phyloP scores from a whole-genome alignment of 2,329 filamentous ascomycete genomes.

The Aspergillus quadricinctus region DNA sequence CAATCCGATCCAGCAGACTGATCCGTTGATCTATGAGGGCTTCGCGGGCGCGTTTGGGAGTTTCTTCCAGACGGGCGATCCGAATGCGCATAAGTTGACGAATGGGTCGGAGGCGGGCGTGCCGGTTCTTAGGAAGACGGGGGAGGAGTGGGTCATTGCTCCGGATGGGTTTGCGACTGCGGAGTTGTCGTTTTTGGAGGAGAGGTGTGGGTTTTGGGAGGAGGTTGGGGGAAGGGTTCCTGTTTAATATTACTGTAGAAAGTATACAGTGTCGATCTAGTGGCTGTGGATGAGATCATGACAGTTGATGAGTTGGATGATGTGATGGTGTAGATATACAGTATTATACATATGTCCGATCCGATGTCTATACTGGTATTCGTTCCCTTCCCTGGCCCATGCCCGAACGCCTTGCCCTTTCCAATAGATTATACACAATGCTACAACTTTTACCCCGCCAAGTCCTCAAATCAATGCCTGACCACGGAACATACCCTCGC shows the following conservation, averaged over 20 bases:
- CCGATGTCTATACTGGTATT: conserved; percentile 1
- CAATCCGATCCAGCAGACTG: conserved; percentile 48
- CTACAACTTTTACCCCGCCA: conserved; percentile 5
- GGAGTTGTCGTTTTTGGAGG: conserved; percentile 36
- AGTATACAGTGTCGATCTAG: neutral
- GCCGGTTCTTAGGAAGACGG: conserved; percentile 38
- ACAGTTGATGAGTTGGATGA: neutral
- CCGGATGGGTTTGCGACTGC: conserved; percentile 43
- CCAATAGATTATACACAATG: conserved; percentile 10
- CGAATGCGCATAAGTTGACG: conserved; percentile 55
- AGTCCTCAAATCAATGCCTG: conserved; percentile 65
- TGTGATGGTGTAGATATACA: conserved; percentile 1
- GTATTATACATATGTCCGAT: conserved; percentile 3
- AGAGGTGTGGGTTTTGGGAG: conserved; percentile 54
- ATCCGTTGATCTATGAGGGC: conserved; percentile 53
- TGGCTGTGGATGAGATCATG: neutral
- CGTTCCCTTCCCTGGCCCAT: neutral
- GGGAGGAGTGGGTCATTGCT: conserved; percentile 50
- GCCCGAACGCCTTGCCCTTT: conserved; percentile 1
- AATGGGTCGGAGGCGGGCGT: conserved; percentile 38
- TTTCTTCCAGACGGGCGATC: conserved; percentile 57
- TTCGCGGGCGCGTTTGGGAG: conserved; percentile 57
- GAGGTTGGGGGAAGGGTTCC: conserved; percentile 45
- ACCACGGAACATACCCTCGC: conserved; percentile 80
- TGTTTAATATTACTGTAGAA: conserved; percentile 32